Conservation (phyloP, 768 basidiomycete species). For the Mycena capillaripes region DNA sequence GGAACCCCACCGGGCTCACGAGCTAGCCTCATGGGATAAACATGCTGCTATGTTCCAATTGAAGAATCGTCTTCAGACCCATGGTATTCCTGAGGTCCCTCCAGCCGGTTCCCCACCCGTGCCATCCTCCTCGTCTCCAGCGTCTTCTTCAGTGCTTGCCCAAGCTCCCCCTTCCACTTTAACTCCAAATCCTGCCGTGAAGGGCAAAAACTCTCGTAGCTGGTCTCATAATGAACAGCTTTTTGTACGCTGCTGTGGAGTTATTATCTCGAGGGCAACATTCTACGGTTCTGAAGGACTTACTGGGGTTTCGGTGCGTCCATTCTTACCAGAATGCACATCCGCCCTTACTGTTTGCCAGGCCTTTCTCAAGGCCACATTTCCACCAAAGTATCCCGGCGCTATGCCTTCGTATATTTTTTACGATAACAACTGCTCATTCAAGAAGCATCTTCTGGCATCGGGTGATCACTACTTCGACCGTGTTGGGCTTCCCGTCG, state of each 20-base stretch:
- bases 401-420: slow-evolving; percentile 35
- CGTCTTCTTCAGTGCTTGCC: too few species aligned
- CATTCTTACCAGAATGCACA: too few species aligned
- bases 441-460: slow-evolving; percentile 16
- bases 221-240: slow-evolving; percentile 41
- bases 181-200: not conserved
- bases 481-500: slow-evolving; percentile 23
- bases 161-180: too few species aligned
- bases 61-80: not conserved
- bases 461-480: slow-evolving; percentile 8
- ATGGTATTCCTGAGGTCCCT: not conserved
- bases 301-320: not conserved
- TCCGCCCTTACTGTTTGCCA: not conserved
- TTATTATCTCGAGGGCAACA: slow-evolving; percentile 32
- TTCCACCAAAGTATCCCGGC: not conserved
- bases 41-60: slow-evolving; percentile 16
- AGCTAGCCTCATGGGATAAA: not conserved
- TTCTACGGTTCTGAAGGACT: slow-evolving; percentile 37
- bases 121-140: too few species aligned
- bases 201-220: slow-evolving; percentile 27
- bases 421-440: slow-evolving; percentile 42
- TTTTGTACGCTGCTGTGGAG: slow-evolving; percentile 38
- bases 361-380: slow-evolving; percentile 9
- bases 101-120: not conserved
- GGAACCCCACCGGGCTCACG: not conserved